Percentiles rank a stretch among this genome's conserved stretches.
phyloP scores from a whole-genome alignment of 2,329 filamentous ascomycete species.

The Plenodomus lindquistii region DNA sequence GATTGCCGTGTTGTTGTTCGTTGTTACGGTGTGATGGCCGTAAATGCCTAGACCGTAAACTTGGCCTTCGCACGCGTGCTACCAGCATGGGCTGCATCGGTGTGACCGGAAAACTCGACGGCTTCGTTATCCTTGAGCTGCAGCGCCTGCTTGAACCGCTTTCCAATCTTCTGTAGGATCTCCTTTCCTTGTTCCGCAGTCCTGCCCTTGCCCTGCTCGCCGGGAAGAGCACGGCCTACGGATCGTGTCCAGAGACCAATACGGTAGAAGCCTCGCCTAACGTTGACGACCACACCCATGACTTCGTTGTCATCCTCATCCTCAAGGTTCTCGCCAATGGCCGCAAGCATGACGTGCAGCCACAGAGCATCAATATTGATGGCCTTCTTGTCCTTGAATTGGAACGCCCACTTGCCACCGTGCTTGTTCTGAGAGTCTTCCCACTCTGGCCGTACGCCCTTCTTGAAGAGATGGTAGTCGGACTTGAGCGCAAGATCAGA shows the following conservation, averaged over 20 bases:
- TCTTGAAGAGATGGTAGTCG: conserved; percentile 99
- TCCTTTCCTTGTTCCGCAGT: conserved; percentile 81
- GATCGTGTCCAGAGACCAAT: conserved; percentile 97
- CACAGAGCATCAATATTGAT: conserved; percentile 93
- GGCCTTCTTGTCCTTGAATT: conserved; percentile 92
- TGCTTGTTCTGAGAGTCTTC: conserved; percentile 99
- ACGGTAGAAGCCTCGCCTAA: conserved; percentile 97
- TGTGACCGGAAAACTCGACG: conserved; percentile 96
- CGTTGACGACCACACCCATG: conserved; percentile 99
- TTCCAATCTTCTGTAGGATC: conserved; percentile 80
- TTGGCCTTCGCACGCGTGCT: conserved; percentile 97
- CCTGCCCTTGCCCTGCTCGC: conserved; percentile 76
- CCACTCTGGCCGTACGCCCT: conserved; percentile 95
- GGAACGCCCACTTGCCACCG: conserved; percentile 98
- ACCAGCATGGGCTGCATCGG: conserved; percentile 87
- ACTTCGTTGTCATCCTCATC: conserved; percentile 93
- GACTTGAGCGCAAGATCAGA: conserved; percentile 96
- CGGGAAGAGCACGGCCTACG: conserved; percentile 80
- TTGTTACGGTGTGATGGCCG: neutral
- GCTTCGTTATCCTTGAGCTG: conserved; percentile 74
- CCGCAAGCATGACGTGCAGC: conserved; percentile 95
- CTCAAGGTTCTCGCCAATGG: conserved; percentile 97
- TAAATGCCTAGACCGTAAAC: conserved; percentile 70
- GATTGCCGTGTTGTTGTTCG: neutral
- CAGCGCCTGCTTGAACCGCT: conserved; percentile 89